These are phyloP conservation scores for Aspergillus jensenii DNA, from an alignment of 2,329 filamentous ascomycete genomes.

Conservation along the genomic window DNA sequence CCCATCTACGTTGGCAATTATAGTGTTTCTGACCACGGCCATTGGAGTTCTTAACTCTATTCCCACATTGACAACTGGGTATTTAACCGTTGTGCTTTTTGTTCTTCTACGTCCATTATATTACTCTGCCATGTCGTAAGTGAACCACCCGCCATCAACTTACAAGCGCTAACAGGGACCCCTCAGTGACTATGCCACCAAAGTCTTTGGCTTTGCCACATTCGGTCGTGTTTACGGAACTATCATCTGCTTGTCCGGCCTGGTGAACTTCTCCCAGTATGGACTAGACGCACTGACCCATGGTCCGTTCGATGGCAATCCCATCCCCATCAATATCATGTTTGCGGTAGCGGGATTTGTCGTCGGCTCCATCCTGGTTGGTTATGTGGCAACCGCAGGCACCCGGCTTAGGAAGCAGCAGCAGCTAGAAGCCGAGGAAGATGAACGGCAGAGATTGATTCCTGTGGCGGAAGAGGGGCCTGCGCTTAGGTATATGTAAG, in stretches of 20 bases:
- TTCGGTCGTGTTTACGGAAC: slow-evolving; percentile 91
- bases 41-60: slow-evolving; percentile 78
- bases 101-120: slow-evolving; percentile 85
- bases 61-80: slow-evolving; percentile 62
- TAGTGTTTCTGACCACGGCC: slow-evolving; percentile 69
- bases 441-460: slow-evolving; percentile 4
- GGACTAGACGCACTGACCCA: slow-evolving; percentile 78
- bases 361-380: slow-evolving; percentile 65
- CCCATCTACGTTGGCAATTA: slow-evolving; percentile 64
- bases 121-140: slow-evolving; percentile 78
- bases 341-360: slow-evolving; percentile 63
- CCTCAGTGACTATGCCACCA: slow-evolving; percentile 73
- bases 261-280: slow-evolving; percentile 81
- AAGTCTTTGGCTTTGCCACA: slow-evolving; percentile 88
- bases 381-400: slow-evolving; percentile 55
- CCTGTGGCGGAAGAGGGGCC: slow-evolving; percentile 2
- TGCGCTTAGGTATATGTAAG: background rate
- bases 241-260: slow-evolving; percentile 80
- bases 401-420: slow-evolving; percentile 20
- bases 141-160: slow-evolving; percentile 3
- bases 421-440: slow-evolving; percentile 24
- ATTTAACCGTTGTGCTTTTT: slow-evolving; percentile 78
- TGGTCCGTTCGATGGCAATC: slow-evolving; percentile 67
- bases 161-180: background rate
- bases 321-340: slow-evolving; percentile 73